phyloP scores from a whole-genome alignment of 148 eudicot species.

The Chenopodium berlandieri region DNA sequence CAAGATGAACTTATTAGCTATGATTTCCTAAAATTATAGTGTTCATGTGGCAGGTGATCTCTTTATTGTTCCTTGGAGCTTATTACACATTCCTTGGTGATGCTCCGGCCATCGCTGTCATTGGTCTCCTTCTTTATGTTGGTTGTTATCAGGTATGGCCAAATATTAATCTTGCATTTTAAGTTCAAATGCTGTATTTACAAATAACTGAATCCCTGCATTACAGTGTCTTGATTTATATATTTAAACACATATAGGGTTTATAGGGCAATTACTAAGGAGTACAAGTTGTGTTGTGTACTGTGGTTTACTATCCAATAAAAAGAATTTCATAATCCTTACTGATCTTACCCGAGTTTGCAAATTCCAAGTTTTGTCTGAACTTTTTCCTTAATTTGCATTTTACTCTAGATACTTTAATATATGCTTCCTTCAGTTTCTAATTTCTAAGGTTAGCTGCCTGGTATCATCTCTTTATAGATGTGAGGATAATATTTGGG shows the following conservation, averaged over 20 bases:
- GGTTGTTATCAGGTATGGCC: constrained; percentile 89
- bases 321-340: not conserved
- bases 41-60: constrained; percentile 53
- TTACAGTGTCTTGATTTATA: not conserved
- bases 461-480: not conserved
- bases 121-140: constrained; percentile 76
- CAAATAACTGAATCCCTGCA: not conserved
- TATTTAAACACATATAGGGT: not conserved
- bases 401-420: no score
- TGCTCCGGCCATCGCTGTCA: constrained; percentile 78
- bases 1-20: not conserved
- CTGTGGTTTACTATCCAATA: not conserved
- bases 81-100: constrained; percentile 82
- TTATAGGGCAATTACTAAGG: not conserved
- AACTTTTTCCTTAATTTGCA: not conserved
- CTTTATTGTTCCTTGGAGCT: constrained; percentile 79
- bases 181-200: not conserved
- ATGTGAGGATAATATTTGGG: not conserved
- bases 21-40: not conserved
- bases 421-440: not conserved
- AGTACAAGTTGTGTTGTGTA: not conserved
- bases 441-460: not conserved
- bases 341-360: not conserved
- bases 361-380: not conserved
- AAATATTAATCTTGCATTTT: constrained; percentile 10